Base-by-base conservation (phyloP, 2,329 filamentous ascomycete genomes). In the Apiospora malaysiana region DNA sequence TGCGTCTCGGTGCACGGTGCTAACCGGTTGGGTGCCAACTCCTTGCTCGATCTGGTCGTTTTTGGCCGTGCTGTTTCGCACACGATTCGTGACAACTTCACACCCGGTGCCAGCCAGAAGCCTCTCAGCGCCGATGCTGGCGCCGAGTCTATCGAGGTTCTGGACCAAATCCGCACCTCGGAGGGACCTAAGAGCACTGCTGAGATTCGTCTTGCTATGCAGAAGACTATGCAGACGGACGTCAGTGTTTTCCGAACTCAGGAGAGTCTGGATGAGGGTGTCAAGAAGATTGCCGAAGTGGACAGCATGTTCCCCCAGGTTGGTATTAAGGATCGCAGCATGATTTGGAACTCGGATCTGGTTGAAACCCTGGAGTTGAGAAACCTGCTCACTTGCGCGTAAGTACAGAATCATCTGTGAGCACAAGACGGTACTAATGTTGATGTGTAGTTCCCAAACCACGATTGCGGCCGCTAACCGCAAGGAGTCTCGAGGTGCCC, bases 331-430 rank as follows among this genome's bases (percentile, higher is more conserved):
- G 95, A 98, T 84, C 93, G 96, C 83, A 97, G 94, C 89, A 98
- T 98, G 95, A 98, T 98, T 87, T 98, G 95, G 95, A 98, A 98
- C 91, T 94, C 93, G 32, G 95, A 98, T 80, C 90, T 98, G 49
- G 94, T 97, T 73, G 95, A 98, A 89, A 97, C 95, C 9, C 90
- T 99, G 70, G 96, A 99, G 85, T 88, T 98, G 80, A 90, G 95
- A 80, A 99, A 99, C 84, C 84, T 99, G 79, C 86, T 99, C 81
- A 98, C 96, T 79, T 98, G 96, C 91, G 95, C 95, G 90, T 94
- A 91, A 86, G 92, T 92, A 74, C 68, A 45, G 0, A 25, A 6
- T n/a, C 37, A 12, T 14, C 16, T 23, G 7, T 23, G n/a, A 32
- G 2, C 18, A 8, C 9, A n/a, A 68, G 40, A 46, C 72, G 71